Evolutionary conservation across 2,329 filamentous ascomycete species (phyloP), one percentile per base, ranked within the genome.

Genomic region (Clonostachys sp.): DNA sequence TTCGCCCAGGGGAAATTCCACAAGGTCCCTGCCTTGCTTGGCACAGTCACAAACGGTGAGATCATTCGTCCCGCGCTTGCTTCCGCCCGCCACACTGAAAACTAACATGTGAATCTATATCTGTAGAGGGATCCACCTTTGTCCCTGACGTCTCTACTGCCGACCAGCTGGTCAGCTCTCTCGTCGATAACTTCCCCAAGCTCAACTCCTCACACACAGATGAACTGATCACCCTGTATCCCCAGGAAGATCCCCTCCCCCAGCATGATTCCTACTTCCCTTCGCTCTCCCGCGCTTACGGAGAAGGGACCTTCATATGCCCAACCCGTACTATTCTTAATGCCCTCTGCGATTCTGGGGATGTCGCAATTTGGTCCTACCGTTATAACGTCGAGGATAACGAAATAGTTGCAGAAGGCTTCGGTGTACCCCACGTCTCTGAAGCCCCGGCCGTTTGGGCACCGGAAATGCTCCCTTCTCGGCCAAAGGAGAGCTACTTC

Each of bases 371-470:
- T 44, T 80, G 71, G 66, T 64, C 66, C 24, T 80, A 79, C 59
- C 70, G 69, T 38, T 79, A 72, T 64, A 70, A 77, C 59, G 72
- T 79, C 18, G 55, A 57, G 36, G 74, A 77, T 57, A 48, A 55
- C 2, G 50, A 56, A 14, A 62, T 66, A 52, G 45, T 53, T 1
- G 62, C 61, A 6, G 34, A 47, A 1, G 76, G 76, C 1, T 49
- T 71, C 4, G 76, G 76, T 17, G 72, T 76, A 5, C 71, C 69
- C 30, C 76, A 80, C 57, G 62, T 73, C 13, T 71, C 70, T 49
- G 73, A 78, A 41, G 60, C 61, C 13, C 65, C 68, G 20, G 76
- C 76, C 48, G 62, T 80, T 35, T 76, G 77, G 52, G 76, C 75
- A 4, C 70, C 73, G 5, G 61, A 65, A 48, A 61, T 66, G 43